A percentile compares a stretch with the other conserved stretches of the same genome.
These are phyloP conservation scores for Sphaceloma murrayae DNA, from an alignment of 2,329 filamentous ascomycete species.

Conservation along the genomic window DNA sequence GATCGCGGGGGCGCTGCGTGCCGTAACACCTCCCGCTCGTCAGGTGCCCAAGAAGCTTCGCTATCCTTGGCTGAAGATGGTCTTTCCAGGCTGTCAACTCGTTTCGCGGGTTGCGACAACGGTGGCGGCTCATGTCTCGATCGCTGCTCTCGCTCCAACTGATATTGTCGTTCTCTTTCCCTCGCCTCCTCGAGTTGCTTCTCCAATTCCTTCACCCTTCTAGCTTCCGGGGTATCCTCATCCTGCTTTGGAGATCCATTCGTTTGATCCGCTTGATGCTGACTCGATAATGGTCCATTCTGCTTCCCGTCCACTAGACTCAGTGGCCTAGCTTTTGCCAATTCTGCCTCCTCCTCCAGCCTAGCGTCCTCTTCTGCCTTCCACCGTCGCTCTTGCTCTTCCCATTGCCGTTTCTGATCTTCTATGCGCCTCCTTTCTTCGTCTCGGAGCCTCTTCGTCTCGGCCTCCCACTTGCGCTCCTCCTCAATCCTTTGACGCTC, in stretches of 20 bases:
- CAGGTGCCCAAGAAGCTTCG: slow-evolving; percentile 56
- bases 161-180: slow-evolving; percentile 56
- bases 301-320: slow-evolving; percentile 49
- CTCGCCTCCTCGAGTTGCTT: slow-evolving; percentile 58
- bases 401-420: slow-evolving; percentile 63
- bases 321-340: slow-evolving; percentile 45
- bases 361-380: slow-evolving; percentile 64
- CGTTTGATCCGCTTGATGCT: slow-evolving; percentile 67
- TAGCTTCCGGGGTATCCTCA: slow-evolving; percentile 46
- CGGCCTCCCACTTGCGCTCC: slow-evolving; percentile 57
- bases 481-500: slow-evolving; percentile 53
- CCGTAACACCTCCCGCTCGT: slow-evolving; percentile 55
- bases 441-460: slow-evolving; percentile 51
- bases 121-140: slow-evolving; percentile 30
- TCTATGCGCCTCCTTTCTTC: slow-evolving; percentile 51
- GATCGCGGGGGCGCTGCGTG: slow-evolving; percentile 31
- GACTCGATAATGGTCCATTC: slow-evolving; percentile 74
- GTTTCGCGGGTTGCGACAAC: slow-evolving; percentile 21
- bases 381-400: slow-evolving; percentile 69
- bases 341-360: slow-evolving; percentile 61
- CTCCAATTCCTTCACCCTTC: slow-evolving; percentile 72
- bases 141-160: slow-evolving; percentile 49
- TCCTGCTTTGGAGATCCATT: slow-evolving; percentile 30
- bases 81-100: slow-evolving; percentile 12
- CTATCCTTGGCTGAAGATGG: slow-evolving; percentile 37